Base-by-base conservation (phyloP, 148 eudicot genomes). In the Persicaria maculosa region DNA sequence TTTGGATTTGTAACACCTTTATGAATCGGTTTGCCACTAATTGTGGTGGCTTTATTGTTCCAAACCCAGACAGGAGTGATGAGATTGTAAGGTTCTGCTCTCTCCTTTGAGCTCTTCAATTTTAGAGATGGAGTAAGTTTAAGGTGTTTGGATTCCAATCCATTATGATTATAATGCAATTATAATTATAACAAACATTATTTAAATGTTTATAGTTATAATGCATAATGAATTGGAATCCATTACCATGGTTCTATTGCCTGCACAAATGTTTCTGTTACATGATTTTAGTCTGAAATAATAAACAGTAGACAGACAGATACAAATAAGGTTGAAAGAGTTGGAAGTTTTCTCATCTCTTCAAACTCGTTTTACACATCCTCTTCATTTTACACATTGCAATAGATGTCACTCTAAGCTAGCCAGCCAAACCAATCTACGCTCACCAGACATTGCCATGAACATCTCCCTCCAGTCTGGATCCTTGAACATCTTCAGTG, bases 381-480 rank as follows among this genome's bases (percentile, higher is more conserved):
- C 40, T 31, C n/a, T n/a, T n/a, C 40, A 31, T 31, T 31, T 31
- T 31, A 31, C 40, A 31, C 58, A 15, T 4, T 54, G 58, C 58
- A 54, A n/a, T 4, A 54, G 58, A 54, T 15, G 17, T 72, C 75
- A 80, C 64, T 76, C 76, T 58, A 76, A 76, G 70, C 82, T 80
- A 65, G 73, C 79, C 74, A 76, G 77, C 79, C 82, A 76, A 73
- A 72, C 74, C 76, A 80, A 72, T 73, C 82, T 72, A 72, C 79
- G 76, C 17, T 76, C 69, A n/a, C 70, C 44, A 45, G 79, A 80
- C 82, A 80, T 80, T 44, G 82, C 82, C 82, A 76, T 72, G 61
- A 76, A 76, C 79, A 76, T 76, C 73, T 76, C 79, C 67, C 82
- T 76, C 82, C 82, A 80, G 65, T 80, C 79, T 50, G 72, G 73